These are phyloP conservation scores for Serendipita sp. DNA, from an alignment of 768 basidiomycete genomes.

Conservation along the genomic window DNA sequence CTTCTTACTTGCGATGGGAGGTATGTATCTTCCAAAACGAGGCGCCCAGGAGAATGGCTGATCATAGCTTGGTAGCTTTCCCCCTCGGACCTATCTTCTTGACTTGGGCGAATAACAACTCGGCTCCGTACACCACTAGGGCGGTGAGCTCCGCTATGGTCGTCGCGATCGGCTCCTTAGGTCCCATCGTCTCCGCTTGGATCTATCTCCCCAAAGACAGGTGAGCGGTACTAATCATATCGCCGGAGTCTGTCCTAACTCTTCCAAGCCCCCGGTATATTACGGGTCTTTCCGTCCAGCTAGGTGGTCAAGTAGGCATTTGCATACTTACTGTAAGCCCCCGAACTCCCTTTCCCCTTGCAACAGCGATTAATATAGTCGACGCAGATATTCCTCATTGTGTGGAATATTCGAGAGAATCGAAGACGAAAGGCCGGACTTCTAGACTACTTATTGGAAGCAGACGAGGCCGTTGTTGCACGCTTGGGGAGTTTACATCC, in stretches of 20 bases:
- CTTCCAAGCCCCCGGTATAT: not conserved
- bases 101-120: constrained; percentile 33
- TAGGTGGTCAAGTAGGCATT: not conserved
- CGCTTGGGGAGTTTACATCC: not conserved
- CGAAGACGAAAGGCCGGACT: not conserved
- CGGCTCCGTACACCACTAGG: constrained; percentile 32
- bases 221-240: not conserved
- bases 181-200: constrained; percentile 1
- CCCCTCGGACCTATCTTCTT: constrained; percentile 27
- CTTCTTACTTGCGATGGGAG: constrained; percentile 2
- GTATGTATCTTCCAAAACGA: not conserved
- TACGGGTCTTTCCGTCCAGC: not conserved
- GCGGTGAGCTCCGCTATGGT: constrained; percentile 30
- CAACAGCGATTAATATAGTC: not conserved
- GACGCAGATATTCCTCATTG: not conserved
- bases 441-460: not conserved
- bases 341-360: not conserved
- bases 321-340: not conserved
- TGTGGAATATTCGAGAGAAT: constrained; percentile 4
- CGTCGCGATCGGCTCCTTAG: not conserved
- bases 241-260: not conserved
- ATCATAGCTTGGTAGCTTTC: constrained; percentile 13
- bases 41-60: not conserved
- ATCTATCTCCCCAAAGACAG: not conserved
- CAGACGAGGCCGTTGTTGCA: not conserved